A percentile compares a stretch with the other conserved stretches of the same genome.
Evolutionary conservation across 2,329 filamentous ascomycete species (phyloP).

Genomic region (Cercospora canescens): DNA sequence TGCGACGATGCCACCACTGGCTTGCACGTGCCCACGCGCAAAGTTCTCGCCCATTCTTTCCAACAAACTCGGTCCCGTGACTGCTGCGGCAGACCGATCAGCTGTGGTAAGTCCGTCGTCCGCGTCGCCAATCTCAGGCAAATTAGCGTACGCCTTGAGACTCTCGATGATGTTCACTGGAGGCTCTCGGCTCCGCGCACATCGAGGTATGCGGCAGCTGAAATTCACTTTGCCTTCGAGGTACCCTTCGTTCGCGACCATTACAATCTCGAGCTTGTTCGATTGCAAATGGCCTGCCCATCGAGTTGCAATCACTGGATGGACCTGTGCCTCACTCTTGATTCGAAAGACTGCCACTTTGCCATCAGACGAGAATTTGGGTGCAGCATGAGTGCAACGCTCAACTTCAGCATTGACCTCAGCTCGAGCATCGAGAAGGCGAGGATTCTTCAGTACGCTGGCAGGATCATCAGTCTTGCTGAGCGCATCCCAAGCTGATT

Average conservation of each 20-base stretch:
- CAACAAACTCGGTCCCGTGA: constrained; percentile 35
- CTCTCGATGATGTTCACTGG: constrained; percentile 65
- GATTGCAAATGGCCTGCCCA: constrained; percentile 64
- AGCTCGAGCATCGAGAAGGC: constrained; percentile 54
- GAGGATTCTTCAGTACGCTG: constrained; percentile 51
- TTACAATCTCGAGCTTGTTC: constrained; percentile 60
- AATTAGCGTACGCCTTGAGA: constrained; percentile 52
- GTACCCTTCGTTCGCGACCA: constrained; percentile 69
- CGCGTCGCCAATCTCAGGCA: constrained; percentile 31
- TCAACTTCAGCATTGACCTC: constrained; percentile 65
- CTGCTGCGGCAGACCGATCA: background rate
- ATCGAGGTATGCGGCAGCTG: constrained; percentile 62
- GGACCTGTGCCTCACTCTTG: constrained; percentile 60
- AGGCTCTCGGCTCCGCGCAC: constrained; percentile 54
- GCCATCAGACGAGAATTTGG: constrained; percentile 63
- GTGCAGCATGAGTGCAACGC: constrained; percentile 60
- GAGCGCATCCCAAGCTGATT: constrained; percentile 61
- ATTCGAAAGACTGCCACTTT: constrained; percentile 65
- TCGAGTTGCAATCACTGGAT: constrained; percentile 66
- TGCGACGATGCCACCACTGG: constrained; percentile 64
- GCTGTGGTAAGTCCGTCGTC: constrained; percentile 29
- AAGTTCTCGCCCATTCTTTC: constrained; percentile 63
- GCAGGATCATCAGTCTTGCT: constrained; percentile 52
- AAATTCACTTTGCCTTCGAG: constrained; percentile 65
- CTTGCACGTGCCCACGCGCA: constrained; percentile 66